phyloP scores from a whole-genome alignment of 306 rosid genomes.

The Albizia julibrissin region DNA sequence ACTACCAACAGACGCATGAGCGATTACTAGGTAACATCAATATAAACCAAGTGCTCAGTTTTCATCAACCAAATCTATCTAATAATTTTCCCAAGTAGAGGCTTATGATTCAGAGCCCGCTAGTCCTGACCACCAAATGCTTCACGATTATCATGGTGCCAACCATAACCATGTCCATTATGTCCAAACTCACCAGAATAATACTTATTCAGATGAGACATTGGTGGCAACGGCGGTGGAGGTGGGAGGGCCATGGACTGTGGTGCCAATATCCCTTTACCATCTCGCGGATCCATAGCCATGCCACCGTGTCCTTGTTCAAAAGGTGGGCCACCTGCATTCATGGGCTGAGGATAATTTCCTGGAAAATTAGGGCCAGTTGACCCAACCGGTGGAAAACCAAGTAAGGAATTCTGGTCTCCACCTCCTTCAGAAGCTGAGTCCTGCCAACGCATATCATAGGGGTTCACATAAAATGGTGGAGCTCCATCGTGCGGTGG shows the following conservation, averaged over 20 bases:
- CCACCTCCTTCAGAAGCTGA: constrained; percentile 61
- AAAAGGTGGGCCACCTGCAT: constrained; percentile 57
- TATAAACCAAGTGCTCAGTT: background rate
- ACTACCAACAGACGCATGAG: background rate
- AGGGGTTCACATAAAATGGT: constrained; percentile 67
- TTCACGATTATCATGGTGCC: constrained; percentile 78
- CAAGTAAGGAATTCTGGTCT: constrained; percentile 75
- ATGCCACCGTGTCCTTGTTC: constrained; percentile 61
- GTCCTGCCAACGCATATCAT: constrained; percentile 74
- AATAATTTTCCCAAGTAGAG: background rate
- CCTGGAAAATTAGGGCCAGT: constrained; percentile 55
- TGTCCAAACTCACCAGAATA: constrained; percentile 69
- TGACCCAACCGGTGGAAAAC: constrained; percentile 65
- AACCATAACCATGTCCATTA: constrained; percentile 68
- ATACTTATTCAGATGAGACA: constrained; percentile 61
- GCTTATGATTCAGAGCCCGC: constrained; percentile 13
- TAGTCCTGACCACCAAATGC: constrained; percentile 65
- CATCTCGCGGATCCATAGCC: constrained; percentile 72
- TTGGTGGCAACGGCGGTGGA: constrained; percentile 34
- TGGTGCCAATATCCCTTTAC: constrained; percentile 72
- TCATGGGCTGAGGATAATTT: constrained; percentile 71
- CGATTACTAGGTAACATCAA: background rate
- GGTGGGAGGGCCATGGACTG: constrained; percentile 75
- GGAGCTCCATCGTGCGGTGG: constrained; percentile 73
- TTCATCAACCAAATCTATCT: background rate